Evolutionary conservation across 1,284 basidiomycete genomes (phyloP), one percentile per base, ranked within the genome.

Genomic region (Irpex lacteus): DNA sequence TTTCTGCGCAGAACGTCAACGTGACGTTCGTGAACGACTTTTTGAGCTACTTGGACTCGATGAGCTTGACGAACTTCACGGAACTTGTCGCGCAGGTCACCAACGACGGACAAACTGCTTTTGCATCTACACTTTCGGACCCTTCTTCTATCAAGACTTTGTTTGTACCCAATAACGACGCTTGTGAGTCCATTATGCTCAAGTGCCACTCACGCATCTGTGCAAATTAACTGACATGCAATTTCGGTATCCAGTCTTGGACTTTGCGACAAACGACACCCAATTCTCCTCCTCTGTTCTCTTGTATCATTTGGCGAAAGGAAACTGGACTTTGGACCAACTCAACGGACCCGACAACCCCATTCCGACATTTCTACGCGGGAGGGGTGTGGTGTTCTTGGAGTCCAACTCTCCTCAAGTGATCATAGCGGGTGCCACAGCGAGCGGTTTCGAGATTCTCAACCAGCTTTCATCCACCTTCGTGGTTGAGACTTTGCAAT

Each of bases 111-210:
- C 19, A 58, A n/a, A 40, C 55, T 26, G 21, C 61, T 36, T 55
- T 61, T 36, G 50, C 40, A 8, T 18, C 47, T 11, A 38, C 63
- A 13, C 47, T 64, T 26, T 58, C 38, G 15, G 60, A 61, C 38
- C n/a, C 53, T 18, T 57, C 60, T 8, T 18, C 47, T 3, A 32
- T 53, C 8, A 54, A 62, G 18, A 65, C 64, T 3, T 38, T 65
- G 11, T 65, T 65, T 52, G 59, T 61, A 8, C 64, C 64, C 3
- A 58, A 65, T 52, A 62, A 65, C 38, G 38, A 62, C n/a, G 64
- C 64, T 7, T 63, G 64, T 65, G 40, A 36, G 64, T 64, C 18
- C 26, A 18, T 40, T 26, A 6, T 34, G 5, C 1, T 34, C 32
- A 6, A 34, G 32, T 34, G 32, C 32, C 32, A 34, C 32, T 34